Conservation (phyloP, 768 basidiomycete species). For the Inosperma sp. region DNA sequence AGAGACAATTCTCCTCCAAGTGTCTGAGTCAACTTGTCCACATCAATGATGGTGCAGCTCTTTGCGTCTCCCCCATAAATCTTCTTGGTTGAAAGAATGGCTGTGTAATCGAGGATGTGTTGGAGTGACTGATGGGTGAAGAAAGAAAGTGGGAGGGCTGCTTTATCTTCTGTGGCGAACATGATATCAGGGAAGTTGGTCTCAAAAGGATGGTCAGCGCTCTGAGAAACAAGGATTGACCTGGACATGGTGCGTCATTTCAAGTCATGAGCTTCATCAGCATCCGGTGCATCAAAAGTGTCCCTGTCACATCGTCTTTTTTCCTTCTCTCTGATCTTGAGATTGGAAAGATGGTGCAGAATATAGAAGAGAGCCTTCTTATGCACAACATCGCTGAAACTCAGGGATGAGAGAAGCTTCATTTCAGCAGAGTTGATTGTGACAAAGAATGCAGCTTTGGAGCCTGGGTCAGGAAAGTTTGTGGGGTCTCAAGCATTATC, state of each 20-base stretch:
- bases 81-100: constrained; percentile 22
- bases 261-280: not conserved
- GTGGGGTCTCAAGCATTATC: constrained; percentile 1
- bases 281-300: no score
- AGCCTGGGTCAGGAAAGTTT: constrained; percentile 3
- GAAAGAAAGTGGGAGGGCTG: constrained; percentile 9
- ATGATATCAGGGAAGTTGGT: constrained; percentile 12
- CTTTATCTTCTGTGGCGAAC: constrained; percentile 13
- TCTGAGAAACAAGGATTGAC: not conserved
- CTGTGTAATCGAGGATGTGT: constrained; percentile 20
- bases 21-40: not conserved
- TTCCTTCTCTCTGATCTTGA: not conserved
- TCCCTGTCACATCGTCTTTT: not conserved
- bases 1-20: constrained; percentile 2
- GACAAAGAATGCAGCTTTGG: constrained; percentile 10
- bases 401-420: not conserved
- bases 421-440: constrained; percentile 8
- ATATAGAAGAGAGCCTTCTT: not conserved
- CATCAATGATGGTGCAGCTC: constrained; percentile 6
- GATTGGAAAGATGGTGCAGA: not conserved
- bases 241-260: not conserved
- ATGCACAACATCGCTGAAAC: not conserved
- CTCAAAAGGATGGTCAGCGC: not conserved
- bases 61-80: constrained; percentile 10
- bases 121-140: constrained; percentile 19